phyloP scores from a whole-genome alignment of 176 grass and related monocot species.

The Thinopyrum elongatum region DNA sequence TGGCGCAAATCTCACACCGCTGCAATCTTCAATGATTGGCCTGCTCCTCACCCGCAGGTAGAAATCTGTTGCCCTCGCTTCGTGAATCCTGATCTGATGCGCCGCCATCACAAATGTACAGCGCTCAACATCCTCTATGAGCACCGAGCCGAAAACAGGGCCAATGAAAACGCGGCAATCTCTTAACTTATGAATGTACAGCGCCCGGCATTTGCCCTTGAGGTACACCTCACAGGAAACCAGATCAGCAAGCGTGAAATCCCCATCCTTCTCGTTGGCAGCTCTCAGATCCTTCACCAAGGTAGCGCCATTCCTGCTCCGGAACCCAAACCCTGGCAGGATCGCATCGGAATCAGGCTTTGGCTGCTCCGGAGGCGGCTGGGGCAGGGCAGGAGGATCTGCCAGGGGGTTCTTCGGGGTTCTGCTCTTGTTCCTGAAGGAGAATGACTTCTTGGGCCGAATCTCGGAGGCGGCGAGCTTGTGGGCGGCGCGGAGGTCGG shows the following conservation, averaged over 20 bases:
- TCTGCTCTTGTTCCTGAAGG: constrained; percentile 77
- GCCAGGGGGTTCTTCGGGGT: constrained; percentile 38
- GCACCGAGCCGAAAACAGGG: constrained; percentile 69
- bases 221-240: constrained; percentile 67
- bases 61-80: constrained; percentile 67
- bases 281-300: constrained; percentile 75
- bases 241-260: constrained; percentile 81
- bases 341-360: constrained; percentile 14
- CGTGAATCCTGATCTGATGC: constrained; percentile 90
- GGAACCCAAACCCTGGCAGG: constrained; percentile 59
- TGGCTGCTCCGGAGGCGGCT: constrained; percentile 1
- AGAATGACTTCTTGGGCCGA: constrained; percentile 79
- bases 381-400: constrained; percentile 22
- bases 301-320: constrained; percentile 44
- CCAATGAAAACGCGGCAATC: constrained; percentile 70
- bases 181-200: constrained; percentile 64
- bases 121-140: constrained; percentile 67
- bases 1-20: constrained; percentile 75
- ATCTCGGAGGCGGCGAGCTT: constrained; percentile 41
- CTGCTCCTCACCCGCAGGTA: constrained; percentile 80
- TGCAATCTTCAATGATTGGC: constrained; percentile 86
- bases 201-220: constrained; percentile 67
- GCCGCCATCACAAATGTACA: constrained; percentile 74
- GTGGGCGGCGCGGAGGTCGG: constrained; percentile 65
- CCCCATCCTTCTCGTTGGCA: constrained; percentile 55